Evolutionary conservation across 257 asterid genomes (phyloP), one percentile per base, ranked within the genome.

Genomic region (Scutellaria barbata): DNA sequence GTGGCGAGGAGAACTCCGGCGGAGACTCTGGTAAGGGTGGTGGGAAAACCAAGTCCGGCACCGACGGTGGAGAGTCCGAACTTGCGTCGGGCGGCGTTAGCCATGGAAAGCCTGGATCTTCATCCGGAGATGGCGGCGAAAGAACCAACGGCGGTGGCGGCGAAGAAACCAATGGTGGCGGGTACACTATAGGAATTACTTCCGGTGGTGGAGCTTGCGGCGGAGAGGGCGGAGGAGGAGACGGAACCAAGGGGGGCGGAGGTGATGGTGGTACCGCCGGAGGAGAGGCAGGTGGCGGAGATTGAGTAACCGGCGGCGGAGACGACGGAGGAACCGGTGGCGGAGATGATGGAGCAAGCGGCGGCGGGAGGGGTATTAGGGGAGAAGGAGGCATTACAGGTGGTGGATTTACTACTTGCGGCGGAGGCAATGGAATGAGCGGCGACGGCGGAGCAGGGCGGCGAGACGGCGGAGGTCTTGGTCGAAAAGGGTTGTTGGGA

Each of bases 141-240:
- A 74, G 43, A 46, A 82, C 7, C 30, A 80, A 80, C 0, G 83
- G 10, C 18, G 82, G 81, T 0, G 83, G 85, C 42, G 87, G 80
- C 3, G 81, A 75, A 8, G 80, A 41, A 37, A 75, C 83, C 72
- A 84, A 17, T 10, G 85, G 85, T 0, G 85, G 88, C 48, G 88
- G 84, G 66, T 73, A 73, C 61, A 81, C 20, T 39, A 84, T 73
- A 0, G 86, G 86, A 5, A 55, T 2, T 1, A 81, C 81, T 35
- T 76, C 84, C 0, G 88, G 88, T 6, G 85, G 85, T 0, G 81
- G 81, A 13, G 86, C 58, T 1, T 80, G 56, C 0, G 77, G 30
- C 0, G 82, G 74, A 5, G 77, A 5, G 5, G 83, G 86, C 46
- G 87, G 82, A 6, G 85, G 82, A 3, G 85, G 86, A 22, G 85